Base-by-base conservation (phyloP, 345 rosid genomes). In the Adansonia digitata region DNA sequence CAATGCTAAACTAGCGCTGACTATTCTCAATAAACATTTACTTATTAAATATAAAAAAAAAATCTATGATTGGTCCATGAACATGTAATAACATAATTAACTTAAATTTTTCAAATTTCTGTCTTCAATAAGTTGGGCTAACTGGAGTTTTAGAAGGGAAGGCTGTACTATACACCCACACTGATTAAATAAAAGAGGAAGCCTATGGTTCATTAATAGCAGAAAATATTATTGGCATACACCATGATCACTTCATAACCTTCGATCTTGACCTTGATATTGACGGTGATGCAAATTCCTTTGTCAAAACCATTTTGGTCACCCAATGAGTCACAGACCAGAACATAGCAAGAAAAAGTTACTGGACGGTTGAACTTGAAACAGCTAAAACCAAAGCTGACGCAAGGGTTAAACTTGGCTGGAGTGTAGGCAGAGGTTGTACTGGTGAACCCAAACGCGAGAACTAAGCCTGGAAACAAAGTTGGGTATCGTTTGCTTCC, bases 171-270 rank as follows among this genome's bases (percentile, higher is more conserved):
- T 83, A 83, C 69, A 67, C 72, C 8, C 82, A 80, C 71, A 67
- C 53, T 1, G 80, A 83, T 11, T 81, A 88, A 45, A 83, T 82
- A 57, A 63, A 78, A 22, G 81, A 77, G 14, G 85, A 86, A 31
- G 63, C 61, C 0, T 79, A 83, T 7, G 88, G 92, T 13, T 82
- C 87, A 5, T 52, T 84, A 42, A 57, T 85, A 18, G 88, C 89
- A 48, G 88, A 86, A 9, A 78, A 86, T 9, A 67, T 82, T 1
- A 75, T 88, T 2, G 90, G 85, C 7, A 48, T 77, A 2, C 26
- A 81, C 77, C 92, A 88, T 45, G 88, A 86, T 77, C 92, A 88
- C 71, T 88, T 79, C 81, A 34, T 88, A 11, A 77, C 77, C 37
- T 83, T 71, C 67, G 81, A 81, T 73, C 83, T 88, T 15, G 90